Base-by-base conservation (phyloP, 2,329 filamentous ascomycete species). In the Penicillium paneum region DNA sequence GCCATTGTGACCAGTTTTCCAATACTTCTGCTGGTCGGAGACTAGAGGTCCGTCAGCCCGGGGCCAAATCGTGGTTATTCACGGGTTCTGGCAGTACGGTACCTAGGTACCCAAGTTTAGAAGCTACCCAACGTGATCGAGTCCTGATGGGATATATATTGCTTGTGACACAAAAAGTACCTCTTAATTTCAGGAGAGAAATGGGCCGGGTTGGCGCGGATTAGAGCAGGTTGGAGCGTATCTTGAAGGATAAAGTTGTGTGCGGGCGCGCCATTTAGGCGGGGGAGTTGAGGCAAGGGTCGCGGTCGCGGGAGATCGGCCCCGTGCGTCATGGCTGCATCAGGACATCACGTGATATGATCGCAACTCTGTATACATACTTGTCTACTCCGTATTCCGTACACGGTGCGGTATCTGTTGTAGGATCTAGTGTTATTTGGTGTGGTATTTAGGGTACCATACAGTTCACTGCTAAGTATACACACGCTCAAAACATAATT, bases 281-380 rank as follows among this genome's bases (percentile, higher is more conserved):
- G 62, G 57, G 64, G 62, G 57, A 63, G 54, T 57, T 49, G 38
- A 48, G 49, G 52, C 48, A 49, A 51, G 53, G 50, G 52, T 48
- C 52, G 52, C 47, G 47, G 48, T 48, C 47, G 53, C 56, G 65
- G 67, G 60, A 65, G 68, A 70, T 70, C 67, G 61, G 62, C 67
- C 59, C 54, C 61, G 61, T 68, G 65, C 68, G 68, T 71, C 68
- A 71, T 70, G 48, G 55, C 58, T 65, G 60, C 61, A 64, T 65
- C 60, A 62, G 44, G 15, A 49, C 3, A 44, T 64, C 68, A 70
- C 66, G 66, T 70, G 64, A 28, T 34, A 29, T 12, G 32, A 24
- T 51, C 45, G 32, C 12, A 38, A 40, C 24, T 49, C 17, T 13
- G 36, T 19, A 24, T n/a, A 41, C n/a, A n/a, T n/a, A n/a, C n/a